A percentile compares a stretch with the other conserved stretches of the same genome.
Evolutionary conservation across 192 early-diverging fungal genomes (phyloP).

Genomic region (Powellomyces hirtus): DNA sequence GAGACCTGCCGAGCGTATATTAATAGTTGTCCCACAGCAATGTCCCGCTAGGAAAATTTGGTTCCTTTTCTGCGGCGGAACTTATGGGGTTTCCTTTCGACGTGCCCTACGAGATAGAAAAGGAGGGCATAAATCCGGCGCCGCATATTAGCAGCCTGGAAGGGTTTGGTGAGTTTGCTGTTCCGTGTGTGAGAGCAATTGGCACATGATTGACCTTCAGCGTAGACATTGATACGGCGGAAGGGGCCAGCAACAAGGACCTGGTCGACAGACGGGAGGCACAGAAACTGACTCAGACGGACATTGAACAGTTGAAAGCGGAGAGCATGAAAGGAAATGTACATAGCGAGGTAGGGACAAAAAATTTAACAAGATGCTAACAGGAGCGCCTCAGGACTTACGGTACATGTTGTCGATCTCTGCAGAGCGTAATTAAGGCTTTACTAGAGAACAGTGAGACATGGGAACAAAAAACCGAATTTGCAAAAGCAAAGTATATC

Average conservation of each 20-base stretch:
- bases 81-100: slow-evolving; percentile 83
- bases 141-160: slow-evolving; percentile 51
- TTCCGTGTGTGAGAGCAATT: background rate
- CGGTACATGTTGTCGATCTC: slow-evolving; percentile 1
- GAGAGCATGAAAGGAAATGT: slow-evolving; percentile 70
- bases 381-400: background rate
- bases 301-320: slow-evolving; percentile 82
- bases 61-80: slow-evolving; percentile 72
- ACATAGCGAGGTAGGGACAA: slow-evolving; percentile 42
- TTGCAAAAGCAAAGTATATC: slow-evolving; percentile 93
- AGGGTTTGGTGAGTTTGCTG: slow-evolving; percentile 76
- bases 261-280: slow-evolving; percentile 70
- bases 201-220: background rate
- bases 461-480: slow-evolving; percentile 94
- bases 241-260: slow-evolving; percentile 77
- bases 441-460: slow-evolving; percentile 77
- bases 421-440: slow-evolving; percentile 71
- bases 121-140: background rate
- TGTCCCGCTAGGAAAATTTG: slow-evolving; percentile 86
- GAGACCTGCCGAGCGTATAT: background rate
- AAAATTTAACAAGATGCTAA: background rate
- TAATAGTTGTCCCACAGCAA: background rate
- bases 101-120: slow-evolving; percentile 68
- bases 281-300: slow-evolving; percentile 76
- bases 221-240: slow-evolving; percentile 57